Conservation (phyloP, 2,329 filamentous ascomycete species). For the Setomelanomma holmii region DNA sequence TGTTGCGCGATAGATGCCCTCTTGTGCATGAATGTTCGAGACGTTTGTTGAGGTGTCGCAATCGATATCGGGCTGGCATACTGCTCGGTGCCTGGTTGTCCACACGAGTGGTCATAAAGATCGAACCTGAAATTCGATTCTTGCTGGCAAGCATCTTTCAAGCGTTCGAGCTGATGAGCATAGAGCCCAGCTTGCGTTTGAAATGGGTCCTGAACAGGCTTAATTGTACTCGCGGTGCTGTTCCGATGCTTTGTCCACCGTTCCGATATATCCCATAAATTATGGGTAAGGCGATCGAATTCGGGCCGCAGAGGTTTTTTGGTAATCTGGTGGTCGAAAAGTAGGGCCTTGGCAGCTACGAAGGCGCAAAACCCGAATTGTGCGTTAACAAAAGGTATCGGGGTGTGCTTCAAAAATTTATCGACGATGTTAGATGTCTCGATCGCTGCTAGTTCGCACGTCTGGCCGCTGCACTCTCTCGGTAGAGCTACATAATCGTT, state of each 20-base stretch:
- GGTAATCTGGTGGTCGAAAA: constrained; percentile 35
- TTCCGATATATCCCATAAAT: constrained; percentile 38
- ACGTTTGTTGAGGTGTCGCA: constrained; percentile 21
- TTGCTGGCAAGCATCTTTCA: constrained; percentile 28
- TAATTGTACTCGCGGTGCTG: background rate
- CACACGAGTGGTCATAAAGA: constrained; percentile 42
- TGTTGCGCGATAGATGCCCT: constrained; percentile 5
- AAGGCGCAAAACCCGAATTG: constrained; percentile 45
- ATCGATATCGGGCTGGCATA: constrained; percentile 23
- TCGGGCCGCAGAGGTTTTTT: constrained; percentile 28
- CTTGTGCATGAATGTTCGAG: constrained; percentile 10
- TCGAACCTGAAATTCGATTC: constrained; percentile 34
- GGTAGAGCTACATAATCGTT: constrained; percentile 41
- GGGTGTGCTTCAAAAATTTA: constrained; percentile 38
- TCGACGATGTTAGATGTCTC: constrained; percentile 44
- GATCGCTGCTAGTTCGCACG: constrained; percentile 41
- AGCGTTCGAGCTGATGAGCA: constrained; percentile 31
- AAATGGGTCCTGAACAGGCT: constrained; percentile 9
- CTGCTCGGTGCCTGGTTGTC: constrained; percentile 20
- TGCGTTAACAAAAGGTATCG: constrained; percentile 42
- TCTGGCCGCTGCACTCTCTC: constrained; percentile 42
- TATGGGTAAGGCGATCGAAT: constrained; percentile 30
- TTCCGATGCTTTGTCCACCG: constrained; percentile 25
- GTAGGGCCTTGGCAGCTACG: constrained; percentile 40
- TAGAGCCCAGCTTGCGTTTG: constrained; percentile 33